These are phyloP conservation scores for Botrytis fragariae DNA, from an alignment of 2,329 filamentous ascomycete species.

Conservation along the genomic window DNA sequence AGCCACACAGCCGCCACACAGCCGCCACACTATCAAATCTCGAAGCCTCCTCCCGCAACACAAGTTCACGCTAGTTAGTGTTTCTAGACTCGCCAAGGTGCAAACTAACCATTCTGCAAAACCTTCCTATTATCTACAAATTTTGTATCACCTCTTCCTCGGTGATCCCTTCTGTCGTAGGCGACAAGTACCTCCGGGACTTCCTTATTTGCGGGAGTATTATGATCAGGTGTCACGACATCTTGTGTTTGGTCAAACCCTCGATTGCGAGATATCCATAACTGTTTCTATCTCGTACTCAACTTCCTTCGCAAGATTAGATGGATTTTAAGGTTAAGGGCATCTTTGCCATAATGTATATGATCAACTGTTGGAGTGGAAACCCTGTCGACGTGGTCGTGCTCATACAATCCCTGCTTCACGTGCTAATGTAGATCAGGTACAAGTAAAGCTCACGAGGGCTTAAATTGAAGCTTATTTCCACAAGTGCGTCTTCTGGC, in stretches of 20 bases:
- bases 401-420: neutral
- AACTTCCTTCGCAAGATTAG: neutral
- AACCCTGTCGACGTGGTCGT: neutral
- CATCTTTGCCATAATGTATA: neutral
- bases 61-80: neutral
- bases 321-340: neutral
- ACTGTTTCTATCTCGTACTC: neutral
- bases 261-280: neutral
- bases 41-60: neutral
- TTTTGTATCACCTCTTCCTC: neutral
- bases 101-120: neutral
- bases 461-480: constrained; percentile 5
- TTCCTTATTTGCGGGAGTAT: neutral
- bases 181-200: neutral
- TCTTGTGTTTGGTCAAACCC: neutral
- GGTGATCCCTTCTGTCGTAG: too few species aligned
- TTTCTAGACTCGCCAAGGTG: neutral
- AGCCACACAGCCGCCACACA: constrained; percentile 3
- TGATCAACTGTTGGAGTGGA: neutral
- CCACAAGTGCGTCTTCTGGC: constrained; percentile 3
- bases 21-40: neutral
- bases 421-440: neutral
- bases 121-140: neutral
- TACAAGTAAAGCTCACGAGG: neutral
- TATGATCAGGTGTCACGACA: neutral